These are phyloP conservation scores for Rubroboletus pulcherrimus DNA, from an alignment of 768 basidiomycete species.

Conservation along the genomic window DNA sequence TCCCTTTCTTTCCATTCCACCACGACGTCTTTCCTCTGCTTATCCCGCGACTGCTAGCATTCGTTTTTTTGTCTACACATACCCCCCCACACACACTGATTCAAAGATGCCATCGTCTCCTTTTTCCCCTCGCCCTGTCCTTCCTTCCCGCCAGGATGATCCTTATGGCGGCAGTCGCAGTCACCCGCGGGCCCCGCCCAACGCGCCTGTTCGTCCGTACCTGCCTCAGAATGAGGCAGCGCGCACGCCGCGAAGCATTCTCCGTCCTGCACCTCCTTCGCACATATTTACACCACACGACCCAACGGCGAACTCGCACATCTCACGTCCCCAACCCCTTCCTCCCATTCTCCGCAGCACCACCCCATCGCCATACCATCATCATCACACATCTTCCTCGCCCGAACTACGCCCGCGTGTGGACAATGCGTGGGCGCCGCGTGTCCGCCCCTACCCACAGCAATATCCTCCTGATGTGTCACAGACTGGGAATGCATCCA, in stretches of 20 bases:
- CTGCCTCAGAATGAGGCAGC: conserved; percentile 1
- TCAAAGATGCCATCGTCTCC: conserved; percentile 19
- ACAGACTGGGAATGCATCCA: background rate
- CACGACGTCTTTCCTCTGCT: background rate
- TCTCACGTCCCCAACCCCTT: background rate
- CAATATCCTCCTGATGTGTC: conserved; percentile 8
- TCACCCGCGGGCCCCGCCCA: conserved; percentile 1
- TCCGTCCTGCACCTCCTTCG: conserved; percentile 12
- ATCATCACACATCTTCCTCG: conserved; percentile 24
- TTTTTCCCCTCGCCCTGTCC: conserved; percentile 16
- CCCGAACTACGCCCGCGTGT: conserved; percentile 20
- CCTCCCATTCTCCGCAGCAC: conserved; percentile 10
- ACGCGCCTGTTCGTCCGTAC: background rate
- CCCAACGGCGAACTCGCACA: background rate
- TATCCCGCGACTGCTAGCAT: background rate
- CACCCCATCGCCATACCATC: conserved; percentile 7
- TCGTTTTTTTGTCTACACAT: background rate
- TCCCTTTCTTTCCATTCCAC: conserved; percentile 3
- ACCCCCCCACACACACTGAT: background rate
- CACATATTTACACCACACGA: conserved; percentile 2
- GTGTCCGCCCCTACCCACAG: conserved; percentile 13
- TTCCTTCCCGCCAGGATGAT: conserved; percentile 9
- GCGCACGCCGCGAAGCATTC: conserved; percentile 15
- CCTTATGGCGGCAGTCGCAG: background rate
- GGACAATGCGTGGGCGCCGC: conserved; percentile 24